phyloP scores from a whole-genome alignment of 352 stramenopile species.

The Globisporangium cylindrosporum region DNA sequence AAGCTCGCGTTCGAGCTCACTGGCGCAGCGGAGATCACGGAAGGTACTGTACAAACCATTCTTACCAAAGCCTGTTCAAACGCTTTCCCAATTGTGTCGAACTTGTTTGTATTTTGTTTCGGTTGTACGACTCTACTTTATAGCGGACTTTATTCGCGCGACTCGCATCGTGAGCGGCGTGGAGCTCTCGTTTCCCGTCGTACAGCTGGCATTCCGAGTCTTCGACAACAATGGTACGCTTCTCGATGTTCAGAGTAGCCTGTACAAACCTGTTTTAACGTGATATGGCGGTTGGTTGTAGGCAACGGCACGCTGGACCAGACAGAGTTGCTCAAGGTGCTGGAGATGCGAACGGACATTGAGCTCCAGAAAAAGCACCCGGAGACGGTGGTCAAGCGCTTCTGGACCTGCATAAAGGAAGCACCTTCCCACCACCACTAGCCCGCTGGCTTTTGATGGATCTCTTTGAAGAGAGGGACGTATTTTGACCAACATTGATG shows the following conservation, averaged over 20 bases:
- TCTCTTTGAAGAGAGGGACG: not conserved
- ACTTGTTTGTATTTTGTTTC: not conserved
- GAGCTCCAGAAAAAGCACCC: slow-evolving; percentile 37
- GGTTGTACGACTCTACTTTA: not conserved
- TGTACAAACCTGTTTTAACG: not conserved
- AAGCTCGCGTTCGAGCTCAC: slow-evolving; percentile 71
- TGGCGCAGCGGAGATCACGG: slow-evolving; percentile 59
- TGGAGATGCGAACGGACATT: slow-evolving; percentile 60
- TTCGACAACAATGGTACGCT: slow-evolving; percentile 64
- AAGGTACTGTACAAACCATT: slow-evolving; percentile 28
- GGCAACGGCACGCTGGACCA: slow-evolving; percentile 67
- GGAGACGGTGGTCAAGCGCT: slow-evolving; percentile 17
- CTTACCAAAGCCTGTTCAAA: not conserved
- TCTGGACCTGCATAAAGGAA: slow-evolving; percentile 19
- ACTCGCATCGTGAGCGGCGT: slow-evolving; percentile 60
- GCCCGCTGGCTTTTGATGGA: not conserved
- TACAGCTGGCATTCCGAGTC: slow-evolving; percentile 71
- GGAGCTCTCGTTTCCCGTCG: slow-evolving; percentile 62
- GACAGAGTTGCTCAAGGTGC: slow-evolving; percentile 61
- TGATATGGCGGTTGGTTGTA: slow-evolving; percentile 13
- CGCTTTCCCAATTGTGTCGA: too few relatives aligned
- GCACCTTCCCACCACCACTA: slow-evolving; percentile 10
- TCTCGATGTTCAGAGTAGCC: not conserved
- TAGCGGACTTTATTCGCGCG: slow-evolving; percentile 69
- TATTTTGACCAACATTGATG: not conserved